Conservation (phyloP, 2,329 filamentous ascomycete species). For the Colletotrichum spinosum region DNA sequence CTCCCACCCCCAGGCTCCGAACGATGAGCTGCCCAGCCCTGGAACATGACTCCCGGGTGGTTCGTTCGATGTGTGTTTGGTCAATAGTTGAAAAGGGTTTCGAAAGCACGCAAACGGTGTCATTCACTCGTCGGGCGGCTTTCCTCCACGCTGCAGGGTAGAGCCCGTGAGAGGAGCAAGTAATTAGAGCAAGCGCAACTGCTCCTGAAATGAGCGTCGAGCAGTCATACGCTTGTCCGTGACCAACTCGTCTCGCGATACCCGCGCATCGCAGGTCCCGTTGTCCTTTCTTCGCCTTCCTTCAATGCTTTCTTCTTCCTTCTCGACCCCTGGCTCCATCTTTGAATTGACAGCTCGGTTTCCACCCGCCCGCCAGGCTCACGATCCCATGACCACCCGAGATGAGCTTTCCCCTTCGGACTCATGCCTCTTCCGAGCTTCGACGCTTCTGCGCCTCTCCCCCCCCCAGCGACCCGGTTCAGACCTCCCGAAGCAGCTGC, state of each 20-base stretch:
- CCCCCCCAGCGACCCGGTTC: not conserved
- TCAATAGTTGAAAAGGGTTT: slow-evolving; percentile 23
- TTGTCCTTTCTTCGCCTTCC: not conserved
- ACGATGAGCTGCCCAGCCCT: not conserved
- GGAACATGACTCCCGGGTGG: not conserved
- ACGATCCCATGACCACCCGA: not conserved
- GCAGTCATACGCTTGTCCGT: too few relatives aligned
- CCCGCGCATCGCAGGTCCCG: too few relatives aligned
- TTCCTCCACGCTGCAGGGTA: slow-evolving; percentile 17
- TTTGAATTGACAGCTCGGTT: not conserved
- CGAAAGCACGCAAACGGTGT: slow-evolving; percentile 15
- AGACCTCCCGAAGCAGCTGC: too few relatives aligned
- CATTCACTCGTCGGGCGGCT: not conserved
- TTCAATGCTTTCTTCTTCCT: not conserved
- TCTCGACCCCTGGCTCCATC: slow-evolving; percentile 6
- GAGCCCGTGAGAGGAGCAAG: not conserved
- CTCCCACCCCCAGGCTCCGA: not conserved
- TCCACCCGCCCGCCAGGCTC: slow-evolving; percentile 6
- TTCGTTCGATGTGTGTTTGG: slow-evolving; percentile 36
- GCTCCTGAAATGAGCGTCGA: not conserved
- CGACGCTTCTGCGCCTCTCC: not conserved
- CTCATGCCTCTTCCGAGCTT: slow-evolving; percentile 11
- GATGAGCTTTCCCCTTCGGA: slow-evolving; percentile 8
- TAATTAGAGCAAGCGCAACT: slow-evolving; percentile 2
- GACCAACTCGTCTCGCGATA: too few relatives aligned